These are phyloP conservation scores for Neonectria faginata DNA, from an alignment of 2,329 filamentous ascomycete genomes.

Conservation along the genomic window DNA sequence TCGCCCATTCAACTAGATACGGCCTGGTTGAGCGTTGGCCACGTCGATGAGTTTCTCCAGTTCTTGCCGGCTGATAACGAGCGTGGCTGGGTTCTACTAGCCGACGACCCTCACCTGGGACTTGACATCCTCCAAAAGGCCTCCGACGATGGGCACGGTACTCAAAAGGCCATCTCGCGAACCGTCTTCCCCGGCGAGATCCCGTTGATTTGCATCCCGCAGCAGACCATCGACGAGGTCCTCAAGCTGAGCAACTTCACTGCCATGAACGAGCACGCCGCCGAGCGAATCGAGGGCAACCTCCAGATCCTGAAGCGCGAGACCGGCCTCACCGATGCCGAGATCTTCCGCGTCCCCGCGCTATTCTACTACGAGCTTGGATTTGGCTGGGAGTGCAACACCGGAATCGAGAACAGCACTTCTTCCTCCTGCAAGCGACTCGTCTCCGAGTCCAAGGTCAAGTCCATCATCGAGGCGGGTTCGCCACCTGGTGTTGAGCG, in stretches of 20 bases:
- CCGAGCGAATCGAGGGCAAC: conserved; percentile 39
- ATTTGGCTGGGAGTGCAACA: too few species aligned
- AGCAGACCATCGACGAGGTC: conserved; percentile 31
- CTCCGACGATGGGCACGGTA: conserved; percentile 30
- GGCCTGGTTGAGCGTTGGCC: conserved; percentile 43
- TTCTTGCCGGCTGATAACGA: conserved; percentile 43
- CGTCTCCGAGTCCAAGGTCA: conserved; percentile 5
- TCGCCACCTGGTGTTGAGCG: conserved; percentile 5
- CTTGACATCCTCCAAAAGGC: conserved; percentile 38
- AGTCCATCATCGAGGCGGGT: conserved; percentile 32
- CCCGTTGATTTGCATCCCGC: conserved; percentile 15
- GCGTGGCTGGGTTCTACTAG: conserved; percentile 43
- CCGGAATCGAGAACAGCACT: neutral
- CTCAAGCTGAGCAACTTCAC: conserved; percentile 31
- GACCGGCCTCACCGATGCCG: conserved; percentile 40
- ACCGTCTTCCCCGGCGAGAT: neutral
- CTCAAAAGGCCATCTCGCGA: conserved; percentile 32
- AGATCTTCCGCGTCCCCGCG: conserved; percentile 40
- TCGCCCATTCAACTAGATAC: conserved; percentile 50
- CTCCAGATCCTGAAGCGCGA: conserved; percentile 39
- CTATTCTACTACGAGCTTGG: conserved; percentile 27
- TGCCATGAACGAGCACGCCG: conserved; percentile 22
- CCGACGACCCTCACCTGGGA: conserved; percentile 39
- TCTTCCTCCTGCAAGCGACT: neutral
- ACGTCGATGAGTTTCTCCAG: conserved; percentile 48